These are phyloP conservation scores for Rubia peregrina DNA, from an alignment of 305 asterid species.

Conservation along the genomic window DNA sequence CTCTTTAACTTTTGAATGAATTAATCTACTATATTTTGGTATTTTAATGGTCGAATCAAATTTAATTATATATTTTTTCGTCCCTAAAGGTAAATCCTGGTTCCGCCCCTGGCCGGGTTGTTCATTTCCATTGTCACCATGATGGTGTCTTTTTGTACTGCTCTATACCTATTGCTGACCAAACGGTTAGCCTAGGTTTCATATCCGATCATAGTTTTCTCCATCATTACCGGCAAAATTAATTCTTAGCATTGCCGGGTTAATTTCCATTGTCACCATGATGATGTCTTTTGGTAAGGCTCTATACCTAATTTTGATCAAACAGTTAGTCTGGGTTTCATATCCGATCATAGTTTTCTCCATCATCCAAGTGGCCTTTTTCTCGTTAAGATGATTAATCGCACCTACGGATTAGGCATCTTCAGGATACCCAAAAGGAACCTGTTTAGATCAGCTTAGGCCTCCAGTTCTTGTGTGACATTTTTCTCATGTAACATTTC, in stretches of 20 bases:
- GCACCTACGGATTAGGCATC: constrained; percentile 27
- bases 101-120: constrained; percentile 14
- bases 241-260: no score
- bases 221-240: no score
- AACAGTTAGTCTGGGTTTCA: constrained; percentile 26
- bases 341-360: constrained; percentile 27
- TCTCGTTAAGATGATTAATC: constrained; percentile 25
- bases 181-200: constrained; percentile 25
- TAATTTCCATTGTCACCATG: constrained; percentile 44
- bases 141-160: constrained; percentile 35
- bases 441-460: no score
- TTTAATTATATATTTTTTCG: no score
- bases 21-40: no score
- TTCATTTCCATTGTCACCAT: constrained; percentile 43
- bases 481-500: no score
- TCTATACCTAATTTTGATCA: constrained; percentile 14
- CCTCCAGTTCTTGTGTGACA: no score
- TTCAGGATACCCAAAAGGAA: constrained; percentile 22
- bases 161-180: constrained; percentile 16
- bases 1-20: no score
- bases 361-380: constrained; percentile 26
- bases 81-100: no score
- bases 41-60: no score
- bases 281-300: constrained; percentile 33
- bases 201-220: constrained; percentile 24